Evolutionary conservation across 129 eudicot genomes (phyloP).

Genomic region (Logfia minima): DNA sequence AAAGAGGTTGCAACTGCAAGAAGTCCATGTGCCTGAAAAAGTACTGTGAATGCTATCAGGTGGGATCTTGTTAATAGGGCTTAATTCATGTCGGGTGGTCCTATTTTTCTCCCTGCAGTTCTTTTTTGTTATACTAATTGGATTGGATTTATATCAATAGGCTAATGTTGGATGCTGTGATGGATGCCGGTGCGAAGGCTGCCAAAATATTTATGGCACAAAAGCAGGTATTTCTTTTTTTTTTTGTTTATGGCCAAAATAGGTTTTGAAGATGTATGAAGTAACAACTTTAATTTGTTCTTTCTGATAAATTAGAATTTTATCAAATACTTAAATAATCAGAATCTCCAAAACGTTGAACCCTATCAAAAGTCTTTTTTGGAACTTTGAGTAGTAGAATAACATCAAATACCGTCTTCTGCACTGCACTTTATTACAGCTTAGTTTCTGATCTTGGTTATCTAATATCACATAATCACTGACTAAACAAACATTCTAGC

Average conservation of each 20-base stretch:
- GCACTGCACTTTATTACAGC: not conserved
- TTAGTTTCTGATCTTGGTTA: no score
- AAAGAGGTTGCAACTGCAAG: slow-evolving; percentile 93
- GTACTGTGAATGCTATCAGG: slow-evolving; percentile 98
- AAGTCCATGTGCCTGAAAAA: slow-evolving; percentile 89
- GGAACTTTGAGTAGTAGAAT: not conserved
- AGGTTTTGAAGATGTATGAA: slow-evolving; percentile 3
- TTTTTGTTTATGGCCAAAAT: slow-evolving; percentile 13
- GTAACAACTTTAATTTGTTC: not conserved
- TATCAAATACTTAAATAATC: no score
- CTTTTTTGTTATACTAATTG: not conserved
- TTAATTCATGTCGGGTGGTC: not conserved
- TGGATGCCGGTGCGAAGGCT: slow-evolving; percentile 92
- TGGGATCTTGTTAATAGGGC: slow-evolving; percentile 19
- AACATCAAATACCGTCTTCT: not conserved
- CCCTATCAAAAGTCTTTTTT: not conserved
- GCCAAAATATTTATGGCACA: slow-evolving; percentile 68
- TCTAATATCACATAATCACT: no score
- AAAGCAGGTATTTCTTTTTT: slow-evolving; percentile 58
- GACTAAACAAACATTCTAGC: no score
- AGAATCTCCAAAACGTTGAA: not conserved
- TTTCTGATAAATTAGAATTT: not conserved
- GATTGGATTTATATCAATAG: slow-evolving; percentile 36
- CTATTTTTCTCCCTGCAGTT: not conserved
- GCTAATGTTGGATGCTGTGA: slow-evolving; percentile 91